Percentiles rank a stretch among this genome's conserved stretches.
Evolutionary conservation across 495 filamentous ascomycete genomes (phyloP).

Genomic region (Neurospora sp.): DNA sequence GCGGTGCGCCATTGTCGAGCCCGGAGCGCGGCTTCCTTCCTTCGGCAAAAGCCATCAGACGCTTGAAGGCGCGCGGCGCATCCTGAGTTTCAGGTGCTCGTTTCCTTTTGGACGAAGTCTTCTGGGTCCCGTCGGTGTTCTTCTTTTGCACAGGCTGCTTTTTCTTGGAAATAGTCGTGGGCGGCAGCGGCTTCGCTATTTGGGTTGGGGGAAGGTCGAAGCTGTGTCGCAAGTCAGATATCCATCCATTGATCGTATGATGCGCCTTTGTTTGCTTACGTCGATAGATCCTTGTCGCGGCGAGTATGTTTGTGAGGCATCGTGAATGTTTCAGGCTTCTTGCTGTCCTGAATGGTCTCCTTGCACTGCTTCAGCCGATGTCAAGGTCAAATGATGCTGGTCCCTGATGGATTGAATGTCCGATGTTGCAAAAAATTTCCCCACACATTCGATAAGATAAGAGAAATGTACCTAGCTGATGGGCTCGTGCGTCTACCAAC

Average conservation of each 20-base stretch:
- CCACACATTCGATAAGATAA: conserved; percentile 15
- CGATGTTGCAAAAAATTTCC: conserved; percentile 2
- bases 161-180: conserved; percentile 31
- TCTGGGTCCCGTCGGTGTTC: conserved; percentile 9
- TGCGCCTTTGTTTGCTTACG: conserved; percentile 15
- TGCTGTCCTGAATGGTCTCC: conserved; percentile 3
- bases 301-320: conserved; percentile 87
- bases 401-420: not conserved
- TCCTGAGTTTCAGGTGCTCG: conserved; percentile 50
- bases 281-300: conserved; percentile 40
- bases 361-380: not conserved
- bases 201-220: conserved; percentile 68
- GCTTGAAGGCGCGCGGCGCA: conserved; percentile 74
- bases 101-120: conserved; percentile 30
- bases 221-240: conserved; percentile 24
- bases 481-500: not conserved
- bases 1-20: conserved; percentile 55
- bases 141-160: conserved; percentile 20
- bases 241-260: not conserved
- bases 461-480: not conserved
- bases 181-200: conserved; percentile 60
- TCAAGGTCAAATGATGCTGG: not conserved
- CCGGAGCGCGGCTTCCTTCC: conserved; percentile 49
- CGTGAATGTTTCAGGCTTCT: conserved; percentile 1
- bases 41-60: conserved; percentile 60